Evolutionary conservation across 2,329 filamentous ascomycete species (phyloP).

Genomic region (Fusarium solani-melongenae): DNA sequence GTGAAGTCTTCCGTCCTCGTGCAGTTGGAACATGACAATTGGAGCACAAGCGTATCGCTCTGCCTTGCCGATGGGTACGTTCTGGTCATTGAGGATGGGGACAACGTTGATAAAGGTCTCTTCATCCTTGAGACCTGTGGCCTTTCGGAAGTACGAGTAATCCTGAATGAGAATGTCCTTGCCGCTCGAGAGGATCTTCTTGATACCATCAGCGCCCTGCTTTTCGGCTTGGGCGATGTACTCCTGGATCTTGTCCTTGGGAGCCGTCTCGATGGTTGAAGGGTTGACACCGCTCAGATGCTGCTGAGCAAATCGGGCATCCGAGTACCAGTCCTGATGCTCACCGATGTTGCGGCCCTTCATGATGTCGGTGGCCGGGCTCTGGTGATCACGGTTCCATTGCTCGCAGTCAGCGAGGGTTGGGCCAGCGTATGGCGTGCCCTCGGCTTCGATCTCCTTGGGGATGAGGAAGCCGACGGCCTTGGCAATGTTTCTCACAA

Average conservation of each 20-base stretch:
- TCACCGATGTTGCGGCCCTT: conserved; percentile 25
- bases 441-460: background rate
- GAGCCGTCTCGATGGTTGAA: conserved; percentile 5
- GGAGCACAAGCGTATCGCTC: conserved; percentile 23
- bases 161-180: conserved; percentile 31
- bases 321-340: conserved; percentile 28
- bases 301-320: conserved; percentile 26
- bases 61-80: background rate
- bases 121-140: conserved; percentile 14
- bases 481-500: background rate
- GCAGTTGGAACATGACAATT: conserved; percentile 24
- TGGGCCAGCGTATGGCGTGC: conserved; percentile 1
- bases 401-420: conserved; percentile 16
- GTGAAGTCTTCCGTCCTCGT: conserved; percentile 26
- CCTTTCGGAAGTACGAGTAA: conserved; percentile 29
- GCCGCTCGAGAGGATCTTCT: conserved; percentile 2
- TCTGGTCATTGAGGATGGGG: background rate
- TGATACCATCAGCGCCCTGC: conserved; percentile 20
- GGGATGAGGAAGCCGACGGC: conserved; percentile 17
- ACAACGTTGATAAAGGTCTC: conserved; percentile 10
- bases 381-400: conserved; percentile 3
- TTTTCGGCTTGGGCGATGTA: conserved; percentile 18
- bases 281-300: conserved; percentile 30
- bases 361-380: conserved; percentile 16
- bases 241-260: background rate